Percentiles rank a stretch among this genome's conserved stretches.
These are phyloP conservation scores for Pichia cactophila DNA, from an alignment of 1,139 yeast genomes.

Conservation along the genomic window DNA sequence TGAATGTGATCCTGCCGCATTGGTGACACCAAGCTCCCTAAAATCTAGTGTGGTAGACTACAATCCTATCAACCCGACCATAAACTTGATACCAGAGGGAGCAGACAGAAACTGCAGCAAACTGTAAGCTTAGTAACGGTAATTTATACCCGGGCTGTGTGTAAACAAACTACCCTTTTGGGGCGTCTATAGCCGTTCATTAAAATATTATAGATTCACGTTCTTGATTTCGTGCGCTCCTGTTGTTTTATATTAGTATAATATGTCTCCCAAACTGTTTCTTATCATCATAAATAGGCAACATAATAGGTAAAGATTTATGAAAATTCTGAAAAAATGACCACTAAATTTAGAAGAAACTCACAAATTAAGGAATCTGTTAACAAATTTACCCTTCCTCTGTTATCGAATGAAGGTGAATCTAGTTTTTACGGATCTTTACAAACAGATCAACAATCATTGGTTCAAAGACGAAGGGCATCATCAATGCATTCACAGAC, in stretches of 20 bases:
- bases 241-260: too few species aligned
- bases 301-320: too few species aligned
- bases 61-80: slow-evolving; percentile 21
- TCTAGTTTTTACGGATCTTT: slow-evolving; percentile 16
- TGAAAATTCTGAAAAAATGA: neutral
- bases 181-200: too few species aligned
- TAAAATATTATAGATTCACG: too few species aligned
- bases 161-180: too few species aligned
- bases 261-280: too few species aligned
- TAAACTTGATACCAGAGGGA: neutral
- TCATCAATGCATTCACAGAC: slow-evolving; percentile 19
- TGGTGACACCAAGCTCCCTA: neutral
- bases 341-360: neutral
- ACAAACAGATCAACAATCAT: slow-evolving; percentile 14
- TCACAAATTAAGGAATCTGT: neutral
- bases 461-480: slow-evolving; percentile 22
- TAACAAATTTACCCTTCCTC: slow-evolving; percentile 2
- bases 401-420: slow-evolving; percentile 5
- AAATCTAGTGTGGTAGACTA: slow-evolving; percentile 7
- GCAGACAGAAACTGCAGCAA: neutral
- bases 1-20: neutral
- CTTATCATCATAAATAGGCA: neutral
- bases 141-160: neutral
- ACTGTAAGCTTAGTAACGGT: neutral
- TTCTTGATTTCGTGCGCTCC: too few species aligned